These are phyloP conservation scores for Aspergillus neoniger DNA, from an alignment of 2,329 filamentous ascomycete species.

Conservation along the genomic window DNA sequence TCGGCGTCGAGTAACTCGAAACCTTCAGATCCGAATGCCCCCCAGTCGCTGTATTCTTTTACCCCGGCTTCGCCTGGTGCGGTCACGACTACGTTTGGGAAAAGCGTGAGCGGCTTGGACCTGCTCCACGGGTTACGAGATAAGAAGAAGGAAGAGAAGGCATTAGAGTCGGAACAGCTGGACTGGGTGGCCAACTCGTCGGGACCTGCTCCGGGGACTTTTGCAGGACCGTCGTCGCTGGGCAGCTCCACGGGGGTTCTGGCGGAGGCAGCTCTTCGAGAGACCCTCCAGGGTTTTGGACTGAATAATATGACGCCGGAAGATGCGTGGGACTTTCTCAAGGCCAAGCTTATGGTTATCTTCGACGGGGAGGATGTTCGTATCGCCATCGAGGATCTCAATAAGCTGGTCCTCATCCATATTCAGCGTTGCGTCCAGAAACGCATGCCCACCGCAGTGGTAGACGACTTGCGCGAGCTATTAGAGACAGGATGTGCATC, in stretches of 20 bases:
- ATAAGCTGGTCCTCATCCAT: conserved; percentile 63
- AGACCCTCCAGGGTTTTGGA: conserved; percentile 56
- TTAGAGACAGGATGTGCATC: conserved; percentile 76
- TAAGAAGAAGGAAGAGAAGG: conserved; percentile 75
- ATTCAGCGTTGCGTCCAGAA: conserved; percentile 65
- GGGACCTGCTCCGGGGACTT: conserved; percentile 30
- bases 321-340: conserved; percentile 67
- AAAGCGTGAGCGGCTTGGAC: conserved; percentile 79
- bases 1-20: conserved; percentile 67
- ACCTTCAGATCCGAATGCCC: conserved; percentile 63
- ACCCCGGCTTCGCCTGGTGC: conserved; percentile 64
- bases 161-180: conserved; percentile 38
- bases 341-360: conserved; percentile 63
- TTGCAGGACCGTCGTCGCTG: conserved; percentile 41
- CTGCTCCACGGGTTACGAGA: conserved; percentile 77
- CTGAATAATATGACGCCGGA: conserved; percentile 69
- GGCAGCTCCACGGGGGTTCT: conserved; percentile 35
- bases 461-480: conserved; percentile 65
- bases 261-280: conserved; percentile 41
- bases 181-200: conserved; percentile 36
- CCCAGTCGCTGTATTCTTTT: conserved; percentile 67
- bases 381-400: conserved; percentile 67
- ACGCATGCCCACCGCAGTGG: conserved; percentile 58
- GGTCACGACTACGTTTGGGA: conserved; percentile 66
- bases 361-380: conserved; percentile 67